Percentiles rank a stretch among this genome's conserved stretches.
Evolutionary conservation across 2,329 filamentous ascomycete species (phyloP).

Genomic region (Pseudogymnoascus sp.): DNA sequence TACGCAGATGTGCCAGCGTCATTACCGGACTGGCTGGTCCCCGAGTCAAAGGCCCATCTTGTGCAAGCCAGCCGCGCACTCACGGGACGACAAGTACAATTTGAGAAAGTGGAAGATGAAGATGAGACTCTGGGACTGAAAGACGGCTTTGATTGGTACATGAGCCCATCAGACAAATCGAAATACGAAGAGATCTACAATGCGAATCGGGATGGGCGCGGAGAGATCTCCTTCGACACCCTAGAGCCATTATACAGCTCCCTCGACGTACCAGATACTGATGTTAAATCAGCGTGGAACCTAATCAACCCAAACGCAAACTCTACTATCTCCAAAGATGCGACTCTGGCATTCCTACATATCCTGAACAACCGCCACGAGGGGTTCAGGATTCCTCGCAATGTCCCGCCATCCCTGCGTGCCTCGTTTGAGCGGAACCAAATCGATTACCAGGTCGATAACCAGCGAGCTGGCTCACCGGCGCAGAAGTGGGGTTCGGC

Average conservation of each 20-base stretch:
- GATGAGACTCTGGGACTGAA: conserved; percentile 78
- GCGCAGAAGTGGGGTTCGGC: conserved; percentile 73
- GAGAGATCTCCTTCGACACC: conserved; percentile 72
- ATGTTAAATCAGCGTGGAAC: conserved; percentile 92
- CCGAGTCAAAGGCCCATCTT: conserved; percentile 87
- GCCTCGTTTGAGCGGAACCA: conserved; percentile 90
- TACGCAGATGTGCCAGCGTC: conserved; percentile 78
- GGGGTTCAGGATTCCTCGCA: conserved; percentile 86
- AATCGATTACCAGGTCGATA: conserved; percentile 92
- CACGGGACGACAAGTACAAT: conserved; percentile 70
- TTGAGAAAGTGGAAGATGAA: conserved; percentile 80
- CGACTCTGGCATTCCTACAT: conserved; percentile 87
- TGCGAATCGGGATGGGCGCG: conserved; percentile 80
- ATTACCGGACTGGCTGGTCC: conserved; percentile 93
- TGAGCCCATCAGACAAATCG: conserved; percentile 81
- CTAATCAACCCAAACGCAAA: conserved; percentile 87
- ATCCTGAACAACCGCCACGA: conserved; percentile 95
- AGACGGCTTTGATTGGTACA: conserved; percentile 99
- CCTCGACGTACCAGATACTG: conserved; percentile 66
- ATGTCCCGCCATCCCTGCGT: conserved; percentile 83
- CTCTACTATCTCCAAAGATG: conserved; percentile 86
- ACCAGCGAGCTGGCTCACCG: conserved; percentile 55
- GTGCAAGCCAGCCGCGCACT: conserved; percentile 78
- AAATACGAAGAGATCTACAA: conserved; percentile 98
- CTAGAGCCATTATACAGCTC: conserved; percentile 81